A percentile compares a stretch with the other conserved stretches of the same genome.
phyloP scores from a whole-genome alignment of 495 filamentous ascomycete genomes.

The Cryomyces minteri region DNA sequence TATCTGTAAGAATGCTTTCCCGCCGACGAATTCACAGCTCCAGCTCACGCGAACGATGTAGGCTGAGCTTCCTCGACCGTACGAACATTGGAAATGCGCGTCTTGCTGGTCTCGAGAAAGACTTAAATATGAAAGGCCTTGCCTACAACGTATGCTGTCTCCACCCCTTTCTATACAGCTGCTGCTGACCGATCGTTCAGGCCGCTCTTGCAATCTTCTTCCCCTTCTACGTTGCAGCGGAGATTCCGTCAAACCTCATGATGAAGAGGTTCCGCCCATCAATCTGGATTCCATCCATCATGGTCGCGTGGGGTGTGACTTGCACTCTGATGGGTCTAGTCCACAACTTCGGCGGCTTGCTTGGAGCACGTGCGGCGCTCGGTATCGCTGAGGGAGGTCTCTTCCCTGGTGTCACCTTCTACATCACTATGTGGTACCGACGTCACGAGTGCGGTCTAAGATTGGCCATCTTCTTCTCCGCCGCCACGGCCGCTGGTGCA shows the following conservation, averaged over 20 bases:
- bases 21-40: not conserved
- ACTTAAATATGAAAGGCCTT: slow-evolving; percentile 7
- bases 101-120: slow-evolving; percentile 8
- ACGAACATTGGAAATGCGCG: slow-evolving; percentile 14
- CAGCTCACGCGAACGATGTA: not conserved
- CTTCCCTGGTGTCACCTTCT: slow-evolving; percentile 18
- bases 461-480: slow-evolving; percentile 19
- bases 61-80: slow-evolving; percentile 12
- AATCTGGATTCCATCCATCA: slow-evolving; percentile 57
- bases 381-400: slow-evolving; percentile 16
- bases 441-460: slow-evolving; percentile 10
- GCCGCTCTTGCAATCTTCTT: slow-evolving; percentile 58
- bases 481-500: slow-evolving; percentile 25
- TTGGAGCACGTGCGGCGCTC: slow-evolving; percentile 12
- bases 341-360: slow-evolving; percentile 11
- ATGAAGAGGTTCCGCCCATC: slow-evolving; percentile 75
- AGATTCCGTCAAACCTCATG: slow-evolving; percentile 74
- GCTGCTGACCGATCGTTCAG: not conserved
- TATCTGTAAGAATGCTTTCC: not conserved
- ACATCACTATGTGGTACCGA: slow-evolving; percentile 16
- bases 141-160: slow-evolving; percentile 12
- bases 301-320: slow-evolving; percentile 32
- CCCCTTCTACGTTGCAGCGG: slow-evolving; percentile 77
- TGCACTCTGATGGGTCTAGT: slow-evolving; percentile 17
- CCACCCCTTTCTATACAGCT: not conserved